phyloP scores from a whole-genome alignment of 1,139 yeast species.

The Wickerhamiella infanticola region DNA sequence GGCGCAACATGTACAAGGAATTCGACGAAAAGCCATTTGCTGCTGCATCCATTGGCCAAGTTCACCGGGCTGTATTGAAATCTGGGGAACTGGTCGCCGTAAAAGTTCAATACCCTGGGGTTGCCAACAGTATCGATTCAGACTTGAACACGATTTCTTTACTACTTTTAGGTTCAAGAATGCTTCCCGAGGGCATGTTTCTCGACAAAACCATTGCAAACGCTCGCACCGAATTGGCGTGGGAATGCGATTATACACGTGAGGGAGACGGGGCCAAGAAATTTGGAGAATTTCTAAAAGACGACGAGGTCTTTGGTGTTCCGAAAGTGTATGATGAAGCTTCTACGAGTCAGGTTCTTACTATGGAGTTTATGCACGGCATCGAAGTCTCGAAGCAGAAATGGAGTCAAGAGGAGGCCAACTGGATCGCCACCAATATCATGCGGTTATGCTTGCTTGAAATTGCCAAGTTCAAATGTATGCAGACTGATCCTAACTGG shows the following conservation, averaged over 20 bases:
- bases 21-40: conserved; percentile 90
- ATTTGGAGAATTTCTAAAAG: conserved; percentile 45
- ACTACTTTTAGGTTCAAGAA: conserved; percentile 69
- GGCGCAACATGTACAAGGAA: conserved; percentile 56
- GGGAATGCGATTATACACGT: conserved; percentile 94
- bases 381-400: conserved; percentile 53
- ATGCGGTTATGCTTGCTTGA: conserved; percentile 80
- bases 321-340: conserved; percentile 68
- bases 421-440: conserved; percentile 72
- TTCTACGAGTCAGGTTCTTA: conserved; percentile 69
- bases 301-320: conserved; percentile 58
- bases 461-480: conserved; percentile 67
- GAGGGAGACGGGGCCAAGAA: conserved; percentile 70
- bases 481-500: conserved; percentile 99
- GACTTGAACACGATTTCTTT: conserved; percentile 75
- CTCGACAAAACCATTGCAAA: conserved; percentile 85
- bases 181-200: conserved; percentile 83
- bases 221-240: conserved; percentile 81
- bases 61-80: conserved; percentile 61
- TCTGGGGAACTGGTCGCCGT: conserved; percentile 70
- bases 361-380: conserved; percentile 85
- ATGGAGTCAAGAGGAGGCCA: conserved; percentile 55
- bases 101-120: conserved; percentile 97
- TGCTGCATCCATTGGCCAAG: conserved; percentile 97
- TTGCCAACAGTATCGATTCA: conserved; percentile 80